phyloP scores from a whole-genome alignment of 139 green algal genomes.

The Tetradesmus obliquus region DNA sequence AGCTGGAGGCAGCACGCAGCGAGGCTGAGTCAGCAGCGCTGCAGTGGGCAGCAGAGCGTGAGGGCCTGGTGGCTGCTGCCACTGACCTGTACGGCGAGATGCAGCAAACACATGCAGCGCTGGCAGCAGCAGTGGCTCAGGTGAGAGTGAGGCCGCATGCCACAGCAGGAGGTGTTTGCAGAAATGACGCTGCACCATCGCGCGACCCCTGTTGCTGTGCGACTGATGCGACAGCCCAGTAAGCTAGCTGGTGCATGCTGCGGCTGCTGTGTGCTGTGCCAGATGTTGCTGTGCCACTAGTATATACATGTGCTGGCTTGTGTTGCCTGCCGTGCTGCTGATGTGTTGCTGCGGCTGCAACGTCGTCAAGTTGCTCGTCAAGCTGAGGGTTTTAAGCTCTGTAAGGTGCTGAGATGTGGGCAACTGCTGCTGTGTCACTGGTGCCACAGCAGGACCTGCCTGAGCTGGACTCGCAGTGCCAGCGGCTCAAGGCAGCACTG shows the following conservation, averaged over 20 bases:
- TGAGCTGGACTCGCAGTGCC: conserved; percentile 17
- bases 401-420: too few relatives aligned
- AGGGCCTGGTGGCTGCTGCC: neutral
- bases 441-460: conserved; percentile 38
- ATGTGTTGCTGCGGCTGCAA: neutral
- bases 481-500: conserved; percentile 25
- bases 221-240: neutral
- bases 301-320: neutral
- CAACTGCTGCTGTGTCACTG: too few relatives aligned
- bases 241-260: neutral
- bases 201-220: neutral
- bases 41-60: conserved; percentile 27
- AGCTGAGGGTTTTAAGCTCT: too few relatives aligned
- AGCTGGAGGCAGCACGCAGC: conserved; percentile 16
- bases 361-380: too few relatives aligned
- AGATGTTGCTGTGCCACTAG: neutral
- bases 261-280: neutral
- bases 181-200: too few relatives aligned
- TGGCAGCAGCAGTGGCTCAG: conserved; percentile 7
- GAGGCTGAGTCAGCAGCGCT: neutral
- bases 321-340: neutral
- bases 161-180: neutral
- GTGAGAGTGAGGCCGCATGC: neutral
- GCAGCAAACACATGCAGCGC: neutral
- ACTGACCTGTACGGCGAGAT: conserved; percentile 24